Base-by-base conservation (phyloP, 768 basidiomycete genomes). In the Grammothele lineata region DNA sequence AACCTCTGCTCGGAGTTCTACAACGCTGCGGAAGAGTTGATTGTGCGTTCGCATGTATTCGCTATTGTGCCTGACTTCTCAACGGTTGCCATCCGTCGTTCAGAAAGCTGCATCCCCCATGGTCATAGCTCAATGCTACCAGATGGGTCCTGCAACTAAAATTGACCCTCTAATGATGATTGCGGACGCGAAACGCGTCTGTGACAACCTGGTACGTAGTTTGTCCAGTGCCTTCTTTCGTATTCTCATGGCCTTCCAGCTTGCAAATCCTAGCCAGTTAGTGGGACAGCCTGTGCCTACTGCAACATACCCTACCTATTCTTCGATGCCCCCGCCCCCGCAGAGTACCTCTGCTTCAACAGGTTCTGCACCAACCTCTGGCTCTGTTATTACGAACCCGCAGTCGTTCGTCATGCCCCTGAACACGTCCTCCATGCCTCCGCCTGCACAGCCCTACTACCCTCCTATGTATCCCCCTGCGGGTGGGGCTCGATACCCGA, bases 1-100 rank as follows among this genome's bases (percentile, higher is more conserved):
- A 87, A 87, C 58, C 69, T 91, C 33, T 91, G 87, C 63, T 81
- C 85, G 1, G 88, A 91, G 61, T 91, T 91, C 62, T 91, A 91
- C 66, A 83, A 80, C 22, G 87, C 87, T 5, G 87, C 87, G 15
- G 87, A 89, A 64, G 87, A 91, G 64, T 76, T 91, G 37, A 75
- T 91, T 48, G 87, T 90, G 64, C 64, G 85, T 78, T n/a, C 17
- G 15, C 17, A 18, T 33, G 9, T 33, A 36, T 36, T 27, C 15
- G 22, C 24, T 27, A 52, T 27, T 23, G 23, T 17, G 12, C 23
- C 27, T 41, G 40, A 48, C 33, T 22, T 47, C 47, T 48, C 40
- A 54, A 43, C 34, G 25, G 4, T 30, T 24, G 38, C 48, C 30
- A 27, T 35, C 37, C 17, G 8, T 45, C 45, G 8, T 25, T 39